phyloP scores from a whole-genome alignment of 306 rosid species.

The Begonia fuchsioides region DNA sequence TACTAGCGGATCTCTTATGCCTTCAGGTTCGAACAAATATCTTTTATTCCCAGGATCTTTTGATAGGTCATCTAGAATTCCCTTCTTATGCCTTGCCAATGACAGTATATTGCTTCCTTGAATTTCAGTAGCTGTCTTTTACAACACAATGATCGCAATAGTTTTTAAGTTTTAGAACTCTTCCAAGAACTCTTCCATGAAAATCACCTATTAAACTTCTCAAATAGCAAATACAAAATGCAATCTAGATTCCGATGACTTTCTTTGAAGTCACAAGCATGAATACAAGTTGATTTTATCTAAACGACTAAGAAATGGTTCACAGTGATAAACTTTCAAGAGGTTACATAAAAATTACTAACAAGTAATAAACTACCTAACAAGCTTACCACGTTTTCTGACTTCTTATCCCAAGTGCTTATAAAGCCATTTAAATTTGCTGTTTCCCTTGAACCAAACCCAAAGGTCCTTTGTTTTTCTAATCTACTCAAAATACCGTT shows the following conservation, averaged over 20 bases:
- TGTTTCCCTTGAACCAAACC: conserved; percentile 21
- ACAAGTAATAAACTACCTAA: too few relatives aligned
- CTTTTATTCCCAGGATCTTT: conserved; percentile 18
- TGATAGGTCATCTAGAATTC: conserved; percentile 13
- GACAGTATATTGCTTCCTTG: conserved; percentile 24
- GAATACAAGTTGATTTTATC: too few relatives aligned
- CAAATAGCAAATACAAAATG: not conserved
- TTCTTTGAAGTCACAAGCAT: too few relatives aligned
- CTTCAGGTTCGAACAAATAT: conserved; percentile 21
- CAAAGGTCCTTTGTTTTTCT: conserved; percentile 53
- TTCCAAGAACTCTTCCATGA: not conserved
- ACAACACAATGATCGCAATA: conserved; percentile 27
- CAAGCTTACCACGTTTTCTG: conserved; percentile 25
- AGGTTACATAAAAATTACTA: too few relatives aligned
- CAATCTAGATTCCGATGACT: not conserved
- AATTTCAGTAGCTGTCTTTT: conserved; percentile 41
- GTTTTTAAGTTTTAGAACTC: conserved; percentile 21
- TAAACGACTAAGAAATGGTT: too few relatives aligned
- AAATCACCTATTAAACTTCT: not conserved
- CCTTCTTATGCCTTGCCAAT: conserved; percentile 18
- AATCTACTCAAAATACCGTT: conserved; percentile 78
- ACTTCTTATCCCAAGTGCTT: conserved; percentile 10
- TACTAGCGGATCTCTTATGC: conserved; percentile 18
- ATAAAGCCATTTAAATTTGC: conserved; percentile 9
- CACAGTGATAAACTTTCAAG: too few relatives aligned